These are phyloP conservation scores for Xylaria digitata DNA, from an alignment of 2,329 filamentous ascomycete species.

Conservation along the genomic window DNA sequence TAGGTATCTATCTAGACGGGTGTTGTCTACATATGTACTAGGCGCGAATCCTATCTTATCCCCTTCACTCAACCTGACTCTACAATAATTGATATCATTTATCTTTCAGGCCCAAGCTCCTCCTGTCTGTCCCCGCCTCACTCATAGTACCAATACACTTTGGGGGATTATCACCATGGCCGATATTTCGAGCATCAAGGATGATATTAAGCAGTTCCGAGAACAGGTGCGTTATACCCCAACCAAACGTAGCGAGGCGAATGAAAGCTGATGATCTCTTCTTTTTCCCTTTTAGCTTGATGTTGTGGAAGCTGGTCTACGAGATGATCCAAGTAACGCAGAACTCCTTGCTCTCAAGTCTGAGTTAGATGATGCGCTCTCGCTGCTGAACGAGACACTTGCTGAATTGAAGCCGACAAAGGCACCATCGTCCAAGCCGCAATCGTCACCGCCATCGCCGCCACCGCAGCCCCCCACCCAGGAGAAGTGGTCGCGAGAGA, in stretches of 20 bases:
- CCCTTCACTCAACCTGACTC: no score
- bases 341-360: constrained; percentile 81
- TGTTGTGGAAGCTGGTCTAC: constrained; percentile 78
- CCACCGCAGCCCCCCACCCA: constrained; percentile 65
- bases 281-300: constrained; percentile 70
- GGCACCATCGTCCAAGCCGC: constrained; percentile 55
- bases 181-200: constrained; percentile 60
- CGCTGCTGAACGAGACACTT: constrained; percentile 81
- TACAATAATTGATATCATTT: no score
- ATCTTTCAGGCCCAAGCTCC: no score
- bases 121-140: no score
- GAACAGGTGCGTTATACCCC: constrained; percentile 61
- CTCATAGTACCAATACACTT: not conserved
- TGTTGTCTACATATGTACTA: no score
- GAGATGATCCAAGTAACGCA: constrained; percentile 81
- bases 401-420: constrained; percentile 78
- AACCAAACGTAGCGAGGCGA: not conserved
- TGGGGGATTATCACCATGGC: constrained; percentile 51
- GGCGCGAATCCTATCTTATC: no score
- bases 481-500: constrained; percentile 83
- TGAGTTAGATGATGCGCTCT: constrained; percentile 85
- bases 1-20: no score
- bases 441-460: constrained; percentile 60
- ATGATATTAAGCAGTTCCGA: constrained; percentile 65
- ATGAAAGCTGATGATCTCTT: constrained; percentile 17